Base-by-base conservation (phyloP, 345 rosid species). In the Eucalyptus paniculata region DNA sequence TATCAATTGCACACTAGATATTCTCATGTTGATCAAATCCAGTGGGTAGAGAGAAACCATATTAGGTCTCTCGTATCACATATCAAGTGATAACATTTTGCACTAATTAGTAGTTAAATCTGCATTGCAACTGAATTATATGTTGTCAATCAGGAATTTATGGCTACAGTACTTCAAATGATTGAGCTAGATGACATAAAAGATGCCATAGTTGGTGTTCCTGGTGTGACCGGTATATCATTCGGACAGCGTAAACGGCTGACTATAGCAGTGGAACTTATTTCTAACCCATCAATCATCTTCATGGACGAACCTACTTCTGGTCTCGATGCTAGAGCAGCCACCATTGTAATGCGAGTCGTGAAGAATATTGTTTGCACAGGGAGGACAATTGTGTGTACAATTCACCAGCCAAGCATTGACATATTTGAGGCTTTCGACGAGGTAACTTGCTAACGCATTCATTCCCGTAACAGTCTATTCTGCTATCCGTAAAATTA, bases 281-380 rank as follows among this genome's bases (percentile, higher is more conserved):
- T 95, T 83, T 92, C 96, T 4, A 95, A 95, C 88, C 95, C 95
- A 37, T 93, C 95, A 17, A 91, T 94, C 60, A 92, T 95, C 77
- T 95, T 95, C 93, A 93, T 95, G 96, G 96, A 94, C 50, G 96
- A 95, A 88, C 96, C 96, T 30, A 94, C 96, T 42, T 91, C 95
- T 2, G 95, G 96, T 86, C 91, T 95, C 32, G 94, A 95, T 91
- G 96, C 96, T 62, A 92, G 96, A 89, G 96, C 96, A 77, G 95
- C 94, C 12, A 94, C 96, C 72, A 94, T 95, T 87, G 94, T 94
- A 89, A 93, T 94, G 95, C 93, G 93, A 88, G 94, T 91, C 4
- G 95, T 93, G 89, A 94, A 94, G 92, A 95, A 94, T 86, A 92
- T 93, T 21, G 94, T 91, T 40, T 42, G 67, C 34, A 93, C 95